Evolutionary conservation across 2,329 filamentous ascomycete genomes (phyloP).

Genomic region (Talaromyces sp.): DNA sequence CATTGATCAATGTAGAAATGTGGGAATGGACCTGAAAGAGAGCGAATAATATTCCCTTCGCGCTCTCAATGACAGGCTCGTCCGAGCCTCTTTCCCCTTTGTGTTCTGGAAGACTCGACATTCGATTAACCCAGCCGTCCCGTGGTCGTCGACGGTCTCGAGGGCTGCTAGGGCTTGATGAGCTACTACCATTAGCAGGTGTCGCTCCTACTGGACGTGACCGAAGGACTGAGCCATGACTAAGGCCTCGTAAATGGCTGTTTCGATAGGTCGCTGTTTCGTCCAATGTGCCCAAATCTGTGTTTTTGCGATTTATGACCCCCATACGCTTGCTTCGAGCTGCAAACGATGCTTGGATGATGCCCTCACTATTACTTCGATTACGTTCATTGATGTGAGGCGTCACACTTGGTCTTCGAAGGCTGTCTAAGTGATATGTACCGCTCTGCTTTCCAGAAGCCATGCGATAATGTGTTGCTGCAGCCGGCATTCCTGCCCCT

Average conservation of each 20-base stretch:
- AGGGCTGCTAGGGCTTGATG: slow-evolving; percentile 49
- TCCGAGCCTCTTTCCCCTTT: slow-evolving; percentile 51
- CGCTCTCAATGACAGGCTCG: slow-evolving; percentile 58
- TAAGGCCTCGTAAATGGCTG: slow-evolving; percentile 60
- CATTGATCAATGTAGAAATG: slow-evolving; percentile 50
- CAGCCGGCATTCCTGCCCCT: slow-evolving; percentile 72
- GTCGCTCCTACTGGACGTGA: slow-evolving; percentile 34
- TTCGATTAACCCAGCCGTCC: slow-evolving; percentile 52
- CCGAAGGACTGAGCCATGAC: slow-evolving; percentile 57
- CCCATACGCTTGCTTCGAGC: slow-evolving; percentile 62
- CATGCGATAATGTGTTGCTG: slow-evolving; percentile 69
- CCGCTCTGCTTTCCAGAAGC: slow-evolving; percentile 45
- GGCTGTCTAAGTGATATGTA: slow-evolving; percentile 44
- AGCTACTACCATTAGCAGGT: slow-evolving; percentile 39
- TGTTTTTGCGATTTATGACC: slow-evolving; percentile 60
- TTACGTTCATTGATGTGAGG: slow-evolving; percentile 64
- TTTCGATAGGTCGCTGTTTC: slow-evolving; percentile 55
- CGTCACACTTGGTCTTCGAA: slow-evolving; percentile 72
- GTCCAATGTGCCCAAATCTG: slow-evolving; percentile 57
- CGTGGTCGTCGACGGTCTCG: slow-evolving; percentile 45
- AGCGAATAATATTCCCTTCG: slow-evolving; percentile 58
- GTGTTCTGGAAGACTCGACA: slow-evolving; percentile 62
- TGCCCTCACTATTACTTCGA: slow-evolving; percentile 65
- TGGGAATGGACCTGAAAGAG: slow-evolving; percentile 56
- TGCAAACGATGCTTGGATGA: slow-evolving; percentile 51